Percentiles rank a stretch among this genome's conserved stretches.
These are phyloP conservation scores for Recurvomyces mirabilis DNA, from an alignment of 495 filamentous ascomycete species.

Conservation along the genomic window DNA sequence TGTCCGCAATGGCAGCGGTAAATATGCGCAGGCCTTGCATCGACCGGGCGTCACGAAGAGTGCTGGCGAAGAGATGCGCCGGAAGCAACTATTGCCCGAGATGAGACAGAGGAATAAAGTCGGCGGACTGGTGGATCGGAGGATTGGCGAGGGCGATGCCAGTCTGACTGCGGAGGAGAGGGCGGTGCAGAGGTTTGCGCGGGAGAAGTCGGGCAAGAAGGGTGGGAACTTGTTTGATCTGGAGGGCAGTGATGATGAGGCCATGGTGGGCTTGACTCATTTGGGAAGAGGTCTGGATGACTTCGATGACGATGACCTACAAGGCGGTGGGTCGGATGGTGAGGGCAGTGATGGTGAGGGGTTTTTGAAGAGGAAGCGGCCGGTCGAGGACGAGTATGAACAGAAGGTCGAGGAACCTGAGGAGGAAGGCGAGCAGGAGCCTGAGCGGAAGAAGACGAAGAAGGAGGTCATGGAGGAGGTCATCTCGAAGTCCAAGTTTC, in stretches of 20 bases:
- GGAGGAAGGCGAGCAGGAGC: constrained; percentile 35
- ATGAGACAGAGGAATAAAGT: constrained; percentile 80
- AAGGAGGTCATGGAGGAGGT: constrained; percentile 95
- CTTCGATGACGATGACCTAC: constrained; percentile 56
- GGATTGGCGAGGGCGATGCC: constrained; percentile 93
- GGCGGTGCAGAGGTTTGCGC: constrained; percentile 78
- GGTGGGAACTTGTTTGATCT: constrained; percentile 78
- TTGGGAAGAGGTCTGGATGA: constrained; percentile 59
- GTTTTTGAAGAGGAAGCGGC: constrained; percentile 39
- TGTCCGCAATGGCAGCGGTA: constrained; percentile 32
- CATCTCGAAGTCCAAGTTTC: constrained; percentile 89
- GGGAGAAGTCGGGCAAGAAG: constrained; percentile 63
- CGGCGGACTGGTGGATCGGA: constrained; percentile 81
- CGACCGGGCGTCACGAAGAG: constrained; percentile 77
- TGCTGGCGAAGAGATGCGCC: constrained; percentile 73
- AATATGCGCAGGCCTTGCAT: constrained; percentile 43
- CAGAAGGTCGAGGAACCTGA: constrained; percentile 35
- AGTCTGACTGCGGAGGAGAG: constrained; percentile 89
- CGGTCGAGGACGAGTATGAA: constrained; percentile 22
- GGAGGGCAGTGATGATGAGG: constrained; percentile 60
- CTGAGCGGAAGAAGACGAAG: constrained; percentile 80
- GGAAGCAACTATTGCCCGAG: constrained; percentile 70
- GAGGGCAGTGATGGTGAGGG: constrained; percentile 30
- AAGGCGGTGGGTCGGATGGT: constrained; percentile 44
- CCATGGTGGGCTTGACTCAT: constrained; percentile 53